phyloP scores from a whole-genome alignment of 2,329 filamentous ascomycete genomes.

The Fusarium floridanum region DNA sequence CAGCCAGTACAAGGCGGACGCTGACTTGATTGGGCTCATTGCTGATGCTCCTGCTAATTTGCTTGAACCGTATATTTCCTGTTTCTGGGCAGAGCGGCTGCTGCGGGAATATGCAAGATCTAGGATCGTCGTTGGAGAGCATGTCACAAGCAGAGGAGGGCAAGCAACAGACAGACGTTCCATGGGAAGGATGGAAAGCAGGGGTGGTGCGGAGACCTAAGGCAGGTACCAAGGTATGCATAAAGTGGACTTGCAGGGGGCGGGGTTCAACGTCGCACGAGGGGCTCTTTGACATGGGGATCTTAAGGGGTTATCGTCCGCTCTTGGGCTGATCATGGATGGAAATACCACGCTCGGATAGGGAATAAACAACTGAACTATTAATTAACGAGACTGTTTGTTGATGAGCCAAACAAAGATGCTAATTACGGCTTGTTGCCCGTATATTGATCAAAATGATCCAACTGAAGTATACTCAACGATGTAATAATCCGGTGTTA shows the following conservation, averaged over 20 bases:
- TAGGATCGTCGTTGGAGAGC: slow-evolving; percentile 13
- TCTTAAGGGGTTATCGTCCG: slow-evolving; percentile 27
- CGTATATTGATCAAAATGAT: neutral
- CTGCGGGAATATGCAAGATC: slow-evolving; percentile 10
- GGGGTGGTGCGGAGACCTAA: slow-evolving; percentile 8
- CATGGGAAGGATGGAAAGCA: slow-evolving; percentile 17
- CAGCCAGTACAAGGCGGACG: slow-evolving; percentile 10
- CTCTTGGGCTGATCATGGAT: slow-evolving; percentile 11
- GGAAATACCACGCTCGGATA: slow-evolving; percentile 27
- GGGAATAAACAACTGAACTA: slow-evolving; percentile 14
- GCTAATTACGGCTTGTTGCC: neutral
- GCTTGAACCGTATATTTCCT: slow-evolving; percentile 13
- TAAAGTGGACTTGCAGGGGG: slow-evolving; percentile 37
- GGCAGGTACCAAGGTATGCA: slow-evolving; percentile 29
- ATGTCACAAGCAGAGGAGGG: neutral
- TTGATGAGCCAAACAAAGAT: neutral
- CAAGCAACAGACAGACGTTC: neutral
- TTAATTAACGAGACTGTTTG: neutral
- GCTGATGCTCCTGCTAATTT: slow-evolving; percentile 36
- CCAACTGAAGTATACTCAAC: neutral
- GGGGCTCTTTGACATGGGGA: slow-evolving; percentile 12
- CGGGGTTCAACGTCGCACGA: slow-evolving; percentile 33
- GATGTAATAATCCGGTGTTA: neutral
- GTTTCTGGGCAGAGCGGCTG: slow-evolving; percentile 13
- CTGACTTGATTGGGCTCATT: slow-evolving; percentile 10